Evolutionary conservation across 768 basidiomycete species (phyloP).

Genomic region (Russula olivacea): DNA sequence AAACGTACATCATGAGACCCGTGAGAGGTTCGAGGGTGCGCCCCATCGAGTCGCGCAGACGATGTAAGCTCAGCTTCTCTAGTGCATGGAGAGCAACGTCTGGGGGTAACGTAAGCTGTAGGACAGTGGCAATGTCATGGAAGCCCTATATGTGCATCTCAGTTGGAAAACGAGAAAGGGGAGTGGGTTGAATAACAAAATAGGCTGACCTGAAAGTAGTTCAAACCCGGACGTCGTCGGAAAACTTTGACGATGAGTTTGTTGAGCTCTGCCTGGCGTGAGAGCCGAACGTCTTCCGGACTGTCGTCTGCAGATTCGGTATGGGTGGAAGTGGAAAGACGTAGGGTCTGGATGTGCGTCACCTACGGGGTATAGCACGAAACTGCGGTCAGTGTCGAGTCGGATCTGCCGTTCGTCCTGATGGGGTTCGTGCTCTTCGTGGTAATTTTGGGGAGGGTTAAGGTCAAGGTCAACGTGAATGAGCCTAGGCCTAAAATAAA

Average conservation of each 20-base stretch:
- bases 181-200: not conserved
- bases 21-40: conserved; percentile 76
- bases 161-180: not conserved
- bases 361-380: conserved; percentile 88
- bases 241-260: conserved; percentile 70
- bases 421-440: conserved; percentile 36
- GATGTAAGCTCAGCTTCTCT: conserved; percentile 70
- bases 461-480: conserved; percentile 29
- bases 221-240: conserved; percentile 61
- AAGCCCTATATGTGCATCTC: conserved; percentile 57
- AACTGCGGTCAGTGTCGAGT: conserved; percentile 88
- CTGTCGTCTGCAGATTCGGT: conserved; percentile 16
- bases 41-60: conserved; percentile 88
- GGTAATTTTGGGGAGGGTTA: conserved; percentile 2
- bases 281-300: conserved; percentile 39
- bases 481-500: conserved; percentile 35
- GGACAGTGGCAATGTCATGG: conserved; percentile 85
- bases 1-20: conserved; percentile 60
- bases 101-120: conserved; percentile 66
- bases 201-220: conserved; percentile 71
- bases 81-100: conserved; percentile 51
- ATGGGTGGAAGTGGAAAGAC: conserved; percentile 6
- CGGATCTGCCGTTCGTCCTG: conserved; percentile 81
- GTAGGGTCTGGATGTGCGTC: conserved; percentile 11
- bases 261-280: conserved; percentile 61